These are phyloP conservation scores for Cutaneotrichosporon dermatis DNA, from an alignment of 1,284 basidiomycete species.

Conservation along the genomic window DNA sequence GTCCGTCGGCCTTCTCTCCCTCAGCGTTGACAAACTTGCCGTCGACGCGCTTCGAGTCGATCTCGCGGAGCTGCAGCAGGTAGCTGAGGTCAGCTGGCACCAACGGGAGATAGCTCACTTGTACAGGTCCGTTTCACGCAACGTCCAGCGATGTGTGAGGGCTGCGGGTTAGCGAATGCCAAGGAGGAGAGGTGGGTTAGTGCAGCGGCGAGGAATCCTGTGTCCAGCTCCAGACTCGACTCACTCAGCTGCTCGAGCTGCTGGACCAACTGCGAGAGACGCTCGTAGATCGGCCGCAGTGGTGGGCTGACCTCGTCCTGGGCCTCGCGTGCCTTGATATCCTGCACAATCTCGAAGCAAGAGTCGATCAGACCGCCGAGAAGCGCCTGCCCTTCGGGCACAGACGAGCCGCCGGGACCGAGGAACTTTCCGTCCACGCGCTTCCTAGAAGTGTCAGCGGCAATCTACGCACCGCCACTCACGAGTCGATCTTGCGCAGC, in stretches of 20 bases:
- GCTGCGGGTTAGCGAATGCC: constrained; percentile 50
- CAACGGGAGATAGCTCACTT: constrained; percentile 51
- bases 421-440: constrained; percentile 95
- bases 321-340: constrained; percentile 90
- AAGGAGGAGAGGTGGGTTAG: neutral
- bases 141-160: constrained; percentile 93
- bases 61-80: constrained; percentile 87
- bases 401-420: constrained; percentile 77
- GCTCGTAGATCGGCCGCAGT: constrained; percentile 91
- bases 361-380: constrained; percentile 80
- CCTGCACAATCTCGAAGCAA: constrained; percentile 94
- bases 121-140: constrained; percentile 93
- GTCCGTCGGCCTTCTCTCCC: constrained; percentile 61
- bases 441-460: constrained; percentile 53
- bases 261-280: constrained; percentile 74
- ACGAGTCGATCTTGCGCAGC: constrained; percentile 89
- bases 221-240: constrained; percentile 9
- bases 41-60: constrained; percentile 93
- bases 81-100: constrained; percentile 54
- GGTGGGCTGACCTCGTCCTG: constrained; percentile 82
- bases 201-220: too few species aligned
- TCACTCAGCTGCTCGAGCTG: constrained; percentile 43
- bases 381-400: constrained; percentile 81
- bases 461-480: constrained; percentile 51
- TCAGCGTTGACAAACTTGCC: constrained; percentile 95